Conservation (phyloP, 2,329 filamentous ascomycete species). For the Colletotrichum plurivorum region DNA sequence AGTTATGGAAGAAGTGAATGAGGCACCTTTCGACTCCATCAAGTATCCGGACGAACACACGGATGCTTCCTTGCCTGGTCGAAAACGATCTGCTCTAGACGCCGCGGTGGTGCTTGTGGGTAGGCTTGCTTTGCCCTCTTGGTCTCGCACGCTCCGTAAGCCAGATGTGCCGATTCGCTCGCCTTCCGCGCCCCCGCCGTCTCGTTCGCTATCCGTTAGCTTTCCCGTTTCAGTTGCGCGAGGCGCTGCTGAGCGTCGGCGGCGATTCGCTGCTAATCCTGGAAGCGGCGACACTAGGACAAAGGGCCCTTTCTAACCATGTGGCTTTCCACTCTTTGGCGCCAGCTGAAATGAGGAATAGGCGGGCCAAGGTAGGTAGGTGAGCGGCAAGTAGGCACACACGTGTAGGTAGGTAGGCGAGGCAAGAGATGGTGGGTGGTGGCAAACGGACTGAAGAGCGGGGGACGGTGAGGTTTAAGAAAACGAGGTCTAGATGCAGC, state of each 20-base stretch:
- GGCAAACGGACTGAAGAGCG: neutral
- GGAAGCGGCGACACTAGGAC: conserved; percentile 25
- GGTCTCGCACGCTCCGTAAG: neutral
- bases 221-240: conserved; percentile 10
- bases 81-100: conserved; percentile 6
- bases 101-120: neutral
- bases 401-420: conserved; percentile 1
- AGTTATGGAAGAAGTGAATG: neutral
- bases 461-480: neutral
- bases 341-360: conserved; percentile 11
- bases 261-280: conserved; percentile 26
- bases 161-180: neutral
- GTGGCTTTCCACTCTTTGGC: conserved; percentile 26
- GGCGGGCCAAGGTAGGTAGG: neutral
- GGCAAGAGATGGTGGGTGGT: neutral
- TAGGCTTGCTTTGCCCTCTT: neutral
- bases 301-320: conserved; percentile 26
- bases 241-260: conserved; percentile 22
- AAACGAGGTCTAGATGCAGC: neutral
- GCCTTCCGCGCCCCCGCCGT: neutral
- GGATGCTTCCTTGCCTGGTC: conserved; percentile 4
- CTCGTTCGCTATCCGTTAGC: neutral
- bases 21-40: conserved; percentile 21
- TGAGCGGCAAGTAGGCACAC: neutral
- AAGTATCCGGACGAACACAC: conserved; percentile 5